Conservation (phyloP, 371 early-diverging fungal species). For the Actinomucor elegans region DNA sequence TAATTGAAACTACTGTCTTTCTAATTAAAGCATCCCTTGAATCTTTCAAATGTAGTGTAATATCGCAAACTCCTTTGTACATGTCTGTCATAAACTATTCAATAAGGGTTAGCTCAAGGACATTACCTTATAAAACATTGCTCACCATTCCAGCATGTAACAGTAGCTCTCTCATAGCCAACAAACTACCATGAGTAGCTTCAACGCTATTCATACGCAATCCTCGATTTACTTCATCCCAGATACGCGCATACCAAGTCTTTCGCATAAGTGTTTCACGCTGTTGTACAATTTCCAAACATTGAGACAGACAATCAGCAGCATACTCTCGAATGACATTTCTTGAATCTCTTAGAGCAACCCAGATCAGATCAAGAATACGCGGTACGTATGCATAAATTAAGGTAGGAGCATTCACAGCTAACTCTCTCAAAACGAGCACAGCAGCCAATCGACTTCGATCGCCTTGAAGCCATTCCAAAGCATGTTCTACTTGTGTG, state of each 20-base stretch:
- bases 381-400: conserved; percentile 84
- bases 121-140: background rate
- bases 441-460: conserved; percentile 86
- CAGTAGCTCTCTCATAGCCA: conserved; percentile 82
- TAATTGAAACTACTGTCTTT: conserved; percentile 79
- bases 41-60: conserved; percentile 78
- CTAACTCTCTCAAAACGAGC: conserved; percentile 81
- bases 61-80: conserved; percentile 78
- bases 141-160: conserved; percentile 80
- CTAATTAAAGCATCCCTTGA: conserved; percentile 83
- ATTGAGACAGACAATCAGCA: conserved; percentile 83
- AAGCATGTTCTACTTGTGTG: conserved; percentile 82
- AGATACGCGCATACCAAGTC: conserved; percentile 79
- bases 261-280: conserved; percentile 73
- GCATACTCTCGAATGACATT: conserved; percentile 85
- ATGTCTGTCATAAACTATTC: conserved; percentile 80
- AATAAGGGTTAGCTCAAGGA: background rate
- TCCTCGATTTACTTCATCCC: conserved; percentile 84
- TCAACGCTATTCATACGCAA: conserved; percentile 74
- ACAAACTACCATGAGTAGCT: conserved; percentile 86
- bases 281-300: conserved; percentile 78
- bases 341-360: conserved; percentile 83
- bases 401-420: conserved; percentile 81
- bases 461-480: conserved; percentile 92
- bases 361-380: conserved; percentile 88